Evolutionary conservation across 1,284 basidiomycete genomes (phyloP).

Genomic region (Ustilago nuda): DNA sequence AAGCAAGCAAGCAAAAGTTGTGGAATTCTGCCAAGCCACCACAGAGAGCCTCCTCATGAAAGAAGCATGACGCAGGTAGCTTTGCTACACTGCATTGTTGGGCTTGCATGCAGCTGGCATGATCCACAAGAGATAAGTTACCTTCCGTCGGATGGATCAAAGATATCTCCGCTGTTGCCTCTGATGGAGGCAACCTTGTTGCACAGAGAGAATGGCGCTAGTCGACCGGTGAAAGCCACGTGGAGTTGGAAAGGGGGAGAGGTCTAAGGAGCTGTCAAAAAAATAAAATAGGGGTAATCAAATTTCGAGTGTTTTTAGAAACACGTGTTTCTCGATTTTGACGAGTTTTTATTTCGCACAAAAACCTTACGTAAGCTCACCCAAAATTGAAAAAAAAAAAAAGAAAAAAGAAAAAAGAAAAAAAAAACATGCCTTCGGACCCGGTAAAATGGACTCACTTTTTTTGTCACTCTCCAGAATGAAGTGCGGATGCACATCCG

Average conservation of each 20-base stretch:
- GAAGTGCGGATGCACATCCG: too few species aligned
- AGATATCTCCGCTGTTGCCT: not conserved
- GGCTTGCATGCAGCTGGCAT: not conserved
- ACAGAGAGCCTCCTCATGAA: not conserved
- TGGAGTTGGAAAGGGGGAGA: not conserved
- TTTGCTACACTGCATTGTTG: not conserved
- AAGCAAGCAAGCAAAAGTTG: not conserved
- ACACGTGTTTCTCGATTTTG: too few species aligned
- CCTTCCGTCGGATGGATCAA: not conserved
- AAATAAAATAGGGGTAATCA: not conserved
- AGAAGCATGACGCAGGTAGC: not conserved
- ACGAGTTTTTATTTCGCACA: too few species aligned
- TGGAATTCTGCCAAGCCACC: not conserved
- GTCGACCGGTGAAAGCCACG: conserved; percentile 3
- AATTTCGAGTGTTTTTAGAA: too few species aligned
- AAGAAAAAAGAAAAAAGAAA: too few species aligned
- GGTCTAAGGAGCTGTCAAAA: not conserved
- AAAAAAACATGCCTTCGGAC: too few species aligned
- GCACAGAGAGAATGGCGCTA: not conserved
- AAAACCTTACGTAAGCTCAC: too few species aligned
- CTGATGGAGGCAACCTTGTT: not conserved
- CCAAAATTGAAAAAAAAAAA: too few species aligned
- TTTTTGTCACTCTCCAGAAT: too few species aligned
- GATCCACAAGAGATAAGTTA: not conserved
- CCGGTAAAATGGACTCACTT: too few species aligned